phyloP scores from a whole-genome alignment of 2,329 filamentous ascomycete genomes.

The Aureobasidium pullulans region DNA sequence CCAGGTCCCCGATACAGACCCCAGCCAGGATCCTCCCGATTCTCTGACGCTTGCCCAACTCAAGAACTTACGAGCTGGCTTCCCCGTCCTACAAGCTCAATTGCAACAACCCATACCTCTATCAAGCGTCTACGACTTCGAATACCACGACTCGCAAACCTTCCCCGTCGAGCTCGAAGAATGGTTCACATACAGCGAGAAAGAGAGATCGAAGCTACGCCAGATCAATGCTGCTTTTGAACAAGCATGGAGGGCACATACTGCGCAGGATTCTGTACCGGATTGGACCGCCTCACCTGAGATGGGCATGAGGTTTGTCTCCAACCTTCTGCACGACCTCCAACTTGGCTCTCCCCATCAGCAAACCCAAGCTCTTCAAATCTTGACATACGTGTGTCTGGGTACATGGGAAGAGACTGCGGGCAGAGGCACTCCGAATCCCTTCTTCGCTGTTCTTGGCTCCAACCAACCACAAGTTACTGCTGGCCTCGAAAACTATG shows the following conservation, averaged over 20 bases:
- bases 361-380: constrained; percentile 33
- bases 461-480: constrained; percentile 3
- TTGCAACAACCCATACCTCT: constrained; percentile 19
- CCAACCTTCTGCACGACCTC: constrained; percentile 31
- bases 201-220: constrained; percentile 73
- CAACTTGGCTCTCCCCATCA: constrained; percentile 24
- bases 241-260: constrained; percentile 55
- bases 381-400: constrained; percentile 39
- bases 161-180: constrained; percentile 90
- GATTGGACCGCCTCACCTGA: constrained; percentile 60
- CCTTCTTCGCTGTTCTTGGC: constrained; percentile 12
- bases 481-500: neutral
- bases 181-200: constrained; percentile 90
- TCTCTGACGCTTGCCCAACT: constrained; percentile 42
- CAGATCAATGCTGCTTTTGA: constrained; percentile 71
- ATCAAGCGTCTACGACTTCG: constrained; percentile 65
- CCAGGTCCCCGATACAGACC: constrained; percentile 28
- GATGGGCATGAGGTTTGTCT: constrained; percentile 52
- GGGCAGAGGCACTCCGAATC: constrained; percentile 22
- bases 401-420: constrained; percentile 46
- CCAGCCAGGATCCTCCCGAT: constrained; percentile 31
- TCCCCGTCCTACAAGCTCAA: constrained; percentile 34
- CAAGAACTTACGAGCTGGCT: constrained; percentile 35
- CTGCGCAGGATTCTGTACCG: constrained; percentile 31
- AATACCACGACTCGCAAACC: constrained; percentile 42